phyloP scores from a whole-genome alignment of 768 basidiomycete genomes.

The Naematelia aurantialba region DNA sequence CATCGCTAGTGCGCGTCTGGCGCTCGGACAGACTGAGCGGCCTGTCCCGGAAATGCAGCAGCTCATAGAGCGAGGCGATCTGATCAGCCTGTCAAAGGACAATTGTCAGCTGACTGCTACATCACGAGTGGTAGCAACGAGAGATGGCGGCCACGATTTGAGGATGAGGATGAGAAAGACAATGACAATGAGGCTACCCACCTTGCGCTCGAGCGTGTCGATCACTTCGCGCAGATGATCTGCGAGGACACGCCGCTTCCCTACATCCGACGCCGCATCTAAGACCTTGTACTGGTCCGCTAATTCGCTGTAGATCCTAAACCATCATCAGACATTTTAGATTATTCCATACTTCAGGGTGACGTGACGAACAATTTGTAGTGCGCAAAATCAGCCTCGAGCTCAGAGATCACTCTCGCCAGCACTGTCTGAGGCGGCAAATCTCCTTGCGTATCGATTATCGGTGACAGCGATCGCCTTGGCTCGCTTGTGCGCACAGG shows the following conservation, averaged over 20 bases:
- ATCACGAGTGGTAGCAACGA: no score
- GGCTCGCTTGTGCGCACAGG: no score
- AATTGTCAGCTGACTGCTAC: no score
- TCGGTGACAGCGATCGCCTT: no score
- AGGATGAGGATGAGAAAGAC: no score
- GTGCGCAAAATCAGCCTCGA: constrained; percentile 92
- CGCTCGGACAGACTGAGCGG: constrained; percentile 10
- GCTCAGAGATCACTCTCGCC: constrained; percentile 71
- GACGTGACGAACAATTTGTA: constrained; percentile 72
- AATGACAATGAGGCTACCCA: constrained; percentile 43
- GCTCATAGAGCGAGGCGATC: constrained; percentile 83
- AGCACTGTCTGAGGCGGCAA: constrained; percentile 85
- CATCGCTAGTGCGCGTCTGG: not conserved
- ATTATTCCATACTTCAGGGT: not conserved
- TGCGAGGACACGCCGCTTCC: constrained; percentile 78
- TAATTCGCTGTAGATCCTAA: constrained; percentile 81
- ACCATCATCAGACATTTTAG: not conserved
- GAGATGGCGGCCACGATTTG: no score
- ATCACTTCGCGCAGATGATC: constrained; percentile 87
- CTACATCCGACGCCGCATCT: constrained; percentile 75
- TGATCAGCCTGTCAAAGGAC: constrained; percentile 70
- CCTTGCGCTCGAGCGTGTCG: constrained; percentile 87
- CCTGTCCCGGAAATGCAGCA: constrained; percentile 60
- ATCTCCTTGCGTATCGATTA: constrained; percentile 49
- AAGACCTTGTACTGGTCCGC: constrained; percentile 89